A percentile compares a stretch with the other conserved stretches of the same genome.
Evolutionary conservation across 306 rosid species (phyloP).

Genomic region (Medicago ruthenica): DNA sequence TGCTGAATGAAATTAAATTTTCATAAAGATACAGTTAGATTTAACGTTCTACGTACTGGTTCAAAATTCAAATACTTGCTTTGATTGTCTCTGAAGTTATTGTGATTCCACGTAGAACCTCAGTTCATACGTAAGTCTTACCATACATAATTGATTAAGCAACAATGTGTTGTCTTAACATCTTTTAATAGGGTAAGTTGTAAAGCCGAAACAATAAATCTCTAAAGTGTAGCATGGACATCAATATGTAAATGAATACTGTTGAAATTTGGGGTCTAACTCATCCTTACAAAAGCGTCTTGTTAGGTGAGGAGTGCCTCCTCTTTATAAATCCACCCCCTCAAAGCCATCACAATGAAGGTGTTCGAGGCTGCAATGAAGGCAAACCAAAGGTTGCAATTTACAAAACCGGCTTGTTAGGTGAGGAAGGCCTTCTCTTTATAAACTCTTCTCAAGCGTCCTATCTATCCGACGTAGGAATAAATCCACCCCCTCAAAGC

Average conservation of each 20-base stretch:
- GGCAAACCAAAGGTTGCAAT: too few species aligned
- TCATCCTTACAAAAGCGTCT: too few species aligned
- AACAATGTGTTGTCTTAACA: not conserved
- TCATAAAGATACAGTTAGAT: not conserved
- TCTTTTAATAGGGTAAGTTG: not conserved
- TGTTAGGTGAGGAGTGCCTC: too few species aligned
- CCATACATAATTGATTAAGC: constrained; percentile 2
- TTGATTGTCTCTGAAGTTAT: constrained; percentile 27
- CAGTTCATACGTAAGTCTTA: constrained; percentile 35
- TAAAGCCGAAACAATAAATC: constrained; percentile 9
- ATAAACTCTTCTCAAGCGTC: too few species aligned
- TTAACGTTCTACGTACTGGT: not conserved
- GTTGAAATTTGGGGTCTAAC: too few species aligned
- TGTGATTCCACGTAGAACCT: constrained; percentile 1
- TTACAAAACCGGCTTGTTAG: too few species aligned
- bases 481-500: too few species aligned
- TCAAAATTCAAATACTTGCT: constrained; percentile 28
- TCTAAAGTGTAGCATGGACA: constrained; percentile 16
- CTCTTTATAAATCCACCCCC: too few species aligned
- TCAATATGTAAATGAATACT: constrained; percentile 6
- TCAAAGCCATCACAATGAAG: too few species aligned
- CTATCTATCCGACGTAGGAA: too few species aligned
- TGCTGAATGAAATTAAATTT: constrained; percentile 16
- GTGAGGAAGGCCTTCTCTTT: too few species aligned
- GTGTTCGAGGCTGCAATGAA: too few species aligned